Conservation (phyloP, 2,329 filamentous ascomycete species). For the Drechslera avenae region DNA sequence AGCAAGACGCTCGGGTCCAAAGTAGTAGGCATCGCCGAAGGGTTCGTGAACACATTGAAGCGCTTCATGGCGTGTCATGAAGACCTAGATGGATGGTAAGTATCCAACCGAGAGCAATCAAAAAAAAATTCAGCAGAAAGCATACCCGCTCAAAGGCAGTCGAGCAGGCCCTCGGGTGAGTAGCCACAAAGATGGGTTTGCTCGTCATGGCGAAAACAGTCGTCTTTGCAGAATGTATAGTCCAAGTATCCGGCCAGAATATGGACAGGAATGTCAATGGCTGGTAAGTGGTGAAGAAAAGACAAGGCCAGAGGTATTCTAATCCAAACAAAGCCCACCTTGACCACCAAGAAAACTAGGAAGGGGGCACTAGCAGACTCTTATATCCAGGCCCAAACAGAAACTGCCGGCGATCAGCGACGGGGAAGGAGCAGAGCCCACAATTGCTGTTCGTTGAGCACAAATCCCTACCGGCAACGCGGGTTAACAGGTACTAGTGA, state of each 20-base stretch:
- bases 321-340: constrained; percentile 32
- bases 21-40: constrained; percentile 97
- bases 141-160: constrained; percentile 94
- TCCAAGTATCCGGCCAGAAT: constrained; percentile 30
- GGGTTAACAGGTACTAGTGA: constrained; percentile 27
- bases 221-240: constrained; percentile 25
- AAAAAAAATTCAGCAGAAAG: constrained; percentile 1
- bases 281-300: constrained; percentile 5
- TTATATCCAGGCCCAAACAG: constrained; percentile 25
- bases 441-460: constrained; percentile 33
- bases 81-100: constrained; percentile 60
- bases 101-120: not conserved
- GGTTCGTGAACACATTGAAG: constrained; percentile 91
- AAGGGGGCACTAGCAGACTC: constrained; percentile 30
- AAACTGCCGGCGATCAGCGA: constrained; percentile 10
- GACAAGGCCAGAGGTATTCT: constrained; percentile 34
- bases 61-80: constrained; percentile 88
- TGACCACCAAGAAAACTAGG: constrained; percentile 17
- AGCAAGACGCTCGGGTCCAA: constrained; percentile 85
- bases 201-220: constrained; percentile 63
- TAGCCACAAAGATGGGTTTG: constrained; percentile 89
- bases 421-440: constrained; percentile 23
- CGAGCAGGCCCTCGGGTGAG: constrained; percentile 92
- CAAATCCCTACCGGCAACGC: constrained; percentile 17
- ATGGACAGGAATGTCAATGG: not conserved